Evolutionary conservation across 2,329 filamentous ascomycete species (phyloP).

Genomic region (Phyllosticta citribraziliensis): DNA sequence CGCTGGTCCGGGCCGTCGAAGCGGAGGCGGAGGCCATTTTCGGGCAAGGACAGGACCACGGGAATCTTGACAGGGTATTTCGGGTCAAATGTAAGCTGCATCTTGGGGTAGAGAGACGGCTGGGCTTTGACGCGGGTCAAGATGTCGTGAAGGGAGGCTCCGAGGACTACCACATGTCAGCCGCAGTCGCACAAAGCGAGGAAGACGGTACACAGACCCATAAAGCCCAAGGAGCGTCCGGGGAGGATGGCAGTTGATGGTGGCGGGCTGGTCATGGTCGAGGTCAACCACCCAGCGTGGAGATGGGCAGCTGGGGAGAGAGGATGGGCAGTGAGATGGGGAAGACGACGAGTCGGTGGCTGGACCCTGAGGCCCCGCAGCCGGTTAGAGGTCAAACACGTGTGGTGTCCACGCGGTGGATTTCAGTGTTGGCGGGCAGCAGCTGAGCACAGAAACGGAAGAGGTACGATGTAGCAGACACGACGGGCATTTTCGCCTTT

Average conservation of each 20-base stretch:
- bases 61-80: slow-evolving; percentile 64
- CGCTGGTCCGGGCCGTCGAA: slow-evolving; percentile 93
- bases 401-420: slow-evolving; percentile 4
- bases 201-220: slow-evolving; percentile 21
- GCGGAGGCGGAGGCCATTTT: slow-evolving; percentile 78
- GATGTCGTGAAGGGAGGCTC: slow-evolving; percentile 83
- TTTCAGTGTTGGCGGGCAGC: background rate
- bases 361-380: slow-evolving; percentile 9
- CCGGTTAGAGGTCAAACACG: background rate
- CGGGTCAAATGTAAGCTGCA: slow-evolving; percentile 76
- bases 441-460: background rate
- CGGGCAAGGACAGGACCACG: slow-evolving; percentile 64
- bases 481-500: background rate
- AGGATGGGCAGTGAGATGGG: background rate
- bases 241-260: slow-evolving; percentile 14
- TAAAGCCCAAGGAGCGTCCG: slow-evolving; percentile 28
- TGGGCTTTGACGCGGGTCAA: slow-evolving; percentile 82
- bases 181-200: background rate
- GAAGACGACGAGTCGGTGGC: background rate
- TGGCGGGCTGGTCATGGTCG: slow-evolving; percentile 8
- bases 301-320: background rate
- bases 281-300: background rate
- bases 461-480: background rate
- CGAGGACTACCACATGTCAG: slow-evolving; percentile 53
- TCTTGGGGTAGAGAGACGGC: slow-evolving; percentile 68